These are phyloP conservation scores for Colletotrichum ledebouriae DNA, from an alignment of 2,329 filamentous ascomycete genomes.

Conservation along the genomic window DNA sequence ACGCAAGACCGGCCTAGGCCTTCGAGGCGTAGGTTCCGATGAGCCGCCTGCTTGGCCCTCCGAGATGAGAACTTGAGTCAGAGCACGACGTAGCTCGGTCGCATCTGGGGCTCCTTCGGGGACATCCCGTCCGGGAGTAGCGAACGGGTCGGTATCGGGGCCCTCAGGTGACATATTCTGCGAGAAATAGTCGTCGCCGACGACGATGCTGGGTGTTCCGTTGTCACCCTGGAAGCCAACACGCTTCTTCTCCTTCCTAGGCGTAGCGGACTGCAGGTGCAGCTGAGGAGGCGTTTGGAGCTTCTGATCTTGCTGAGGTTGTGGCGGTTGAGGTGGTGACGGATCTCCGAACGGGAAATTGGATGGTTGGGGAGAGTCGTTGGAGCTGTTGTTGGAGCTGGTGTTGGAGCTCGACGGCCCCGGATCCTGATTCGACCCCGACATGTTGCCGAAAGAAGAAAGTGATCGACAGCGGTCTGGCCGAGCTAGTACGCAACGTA, in stretches of 20 bases:
- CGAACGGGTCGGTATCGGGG: slow-evolving; percentile 33
- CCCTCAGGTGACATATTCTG: slow-evolving; percentile 31
- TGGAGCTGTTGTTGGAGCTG: slow-evolving; percentile 20
- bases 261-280: slow-evolving; percentile 21
- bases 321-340: slow-evolving; percentile 14
- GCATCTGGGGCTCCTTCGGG: slow-evolving; percentile 55
- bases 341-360: slow-evolving; percentile 25
- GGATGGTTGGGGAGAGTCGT: slow-evolving; percentile 14
- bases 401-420: slow-evolving; percentile 33
- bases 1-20: slow-evolving; percentile 55
- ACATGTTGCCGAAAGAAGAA: slow-evolving; percentile 27
- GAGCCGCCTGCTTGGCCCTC: slow-evolving; percentile 43
- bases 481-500: not conserved
- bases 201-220: slow-evolving; percentile 50
- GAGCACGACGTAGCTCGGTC: slow-evolving; percentile 53
- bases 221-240: slow-evolving; percentile 50
- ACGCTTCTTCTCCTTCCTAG: slow-evolving; percentile 55
- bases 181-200: slow-evolving; percentile 41
- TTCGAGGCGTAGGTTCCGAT: slow-evolving; percentile 39
- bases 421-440: slow-evolving; percentile 18
- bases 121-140: slow-evolving; percentile 42
- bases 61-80: slow-evolving; percentile 55
- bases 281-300: slow-evolving; percentile 29
- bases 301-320: slow-evolving; percentile 10
- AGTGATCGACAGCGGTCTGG: slow-evolving; percentile 27